phyloP scores from a whole-genome alignment of 176 grass and related monocot genomes.

The Bothriochloa decipiens region DNA sequence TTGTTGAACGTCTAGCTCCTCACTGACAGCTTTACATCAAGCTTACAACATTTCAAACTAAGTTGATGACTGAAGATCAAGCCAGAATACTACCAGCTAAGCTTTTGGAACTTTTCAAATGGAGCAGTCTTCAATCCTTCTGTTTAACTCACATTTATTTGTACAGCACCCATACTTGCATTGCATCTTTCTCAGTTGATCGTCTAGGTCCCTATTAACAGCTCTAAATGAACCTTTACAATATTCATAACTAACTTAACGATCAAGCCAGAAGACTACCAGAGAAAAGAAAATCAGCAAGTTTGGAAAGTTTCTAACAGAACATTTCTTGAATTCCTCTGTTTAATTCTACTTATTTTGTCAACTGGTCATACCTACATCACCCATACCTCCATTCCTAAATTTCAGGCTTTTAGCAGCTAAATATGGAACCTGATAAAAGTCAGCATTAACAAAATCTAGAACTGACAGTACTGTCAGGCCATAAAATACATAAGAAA shows the following conservation, averaged over 20 bases:
- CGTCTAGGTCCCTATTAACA: not conserved
- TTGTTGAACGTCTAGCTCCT: not conserved
- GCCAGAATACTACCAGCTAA: not conserved
- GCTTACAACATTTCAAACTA: not conserved
- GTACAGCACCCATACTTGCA: not conserved
- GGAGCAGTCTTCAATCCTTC: not conserved
- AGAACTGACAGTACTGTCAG: not conserved
- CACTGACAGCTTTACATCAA: not conserved
- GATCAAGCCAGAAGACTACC: not conserved
- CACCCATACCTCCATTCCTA: not conserved
- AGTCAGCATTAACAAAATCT: not conserved
- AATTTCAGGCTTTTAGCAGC: not conserved
- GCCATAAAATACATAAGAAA: not conserved
- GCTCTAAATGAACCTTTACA: not conserved
- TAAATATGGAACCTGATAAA: not conserved
- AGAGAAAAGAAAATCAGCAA: not conserved
- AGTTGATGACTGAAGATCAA: not conserved
- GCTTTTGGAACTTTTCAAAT: not conserved
- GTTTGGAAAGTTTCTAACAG: not conserved
- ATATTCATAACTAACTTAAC: not conserved
- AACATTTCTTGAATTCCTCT: not conserved
- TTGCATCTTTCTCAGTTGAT: not conserved
- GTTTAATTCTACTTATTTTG: not conserved
- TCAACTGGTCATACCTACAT: not conserved
- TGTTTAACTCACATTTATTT: not conserved